Conservation (phyloP, 2,329 filamentous ascomycete species). For the Microsporum canis region DNA sequence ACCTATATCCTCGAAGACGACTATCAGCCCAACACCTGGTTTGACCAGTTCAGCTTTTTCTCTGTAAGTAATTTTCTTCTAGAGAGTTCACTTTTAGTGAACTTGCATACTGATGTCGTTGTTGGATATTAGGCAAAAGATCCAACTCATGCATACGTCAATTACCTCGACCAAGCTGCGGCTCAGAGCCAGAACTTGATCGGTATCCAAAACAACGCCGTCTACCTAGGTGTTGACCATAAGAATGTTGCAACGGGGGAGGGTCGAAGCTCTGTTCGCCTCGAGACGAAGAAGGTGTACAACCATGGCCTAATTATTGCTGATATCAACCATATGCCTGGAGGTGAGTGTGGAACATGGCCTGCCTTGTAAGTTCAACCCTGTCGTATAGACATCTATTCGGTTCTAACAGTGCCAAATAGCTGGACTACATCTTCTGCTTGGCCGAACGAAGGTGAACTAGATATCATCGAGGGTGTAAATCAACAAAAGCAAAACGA, state of each 20-base stretch:
- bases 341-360: conserved; percentile 59
- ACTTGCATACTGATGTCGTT: background rate
- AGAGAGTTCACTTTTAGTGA: background rate
- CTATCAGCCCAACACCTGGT: conserved; percentile 30
- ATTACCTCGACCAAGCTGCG: conserved; percentile 50
- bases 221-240: conserved; percentile 61
- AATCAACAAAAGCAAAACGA: conserved; percentile 49
- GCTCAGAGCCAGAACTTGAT: conserved; percentile 51
- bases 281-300: conserved; percentile 55
- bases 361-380: conserved; percentile 48
- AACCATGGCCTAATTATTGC: conserved; percentile 58
- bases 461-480: conserved; percentile 71
- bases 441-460: conserved; percentile 62
- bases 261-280: conserved; percentile 59
- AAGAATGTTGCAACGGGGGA: conserved; percentile 42
- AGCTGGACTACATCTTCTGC: conserved; percentile 50
- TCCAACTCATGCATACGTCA: conserved; percentile 64
- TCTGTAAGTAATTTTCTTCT: conserved; percentile 26
- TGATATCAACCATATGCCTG: conserved; percentile 63
- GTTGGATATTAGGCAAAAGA: conserved; percentile 37
- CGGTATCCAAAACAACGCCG: conserved; percentile 42
- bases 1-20: conserved; percentile 13
- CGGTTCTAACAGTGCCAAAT: conserved; percentile 8
- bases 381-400: background rate
- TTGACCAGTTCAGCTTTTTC: conserved; percentile 43